Percentiles rank a stretch among this genome's conserved stretches.
These are phyloP conservation scores for Trapa incisa DNA, from an alignment of 345 rosid species.

Conservation along the genomic window DNA sequence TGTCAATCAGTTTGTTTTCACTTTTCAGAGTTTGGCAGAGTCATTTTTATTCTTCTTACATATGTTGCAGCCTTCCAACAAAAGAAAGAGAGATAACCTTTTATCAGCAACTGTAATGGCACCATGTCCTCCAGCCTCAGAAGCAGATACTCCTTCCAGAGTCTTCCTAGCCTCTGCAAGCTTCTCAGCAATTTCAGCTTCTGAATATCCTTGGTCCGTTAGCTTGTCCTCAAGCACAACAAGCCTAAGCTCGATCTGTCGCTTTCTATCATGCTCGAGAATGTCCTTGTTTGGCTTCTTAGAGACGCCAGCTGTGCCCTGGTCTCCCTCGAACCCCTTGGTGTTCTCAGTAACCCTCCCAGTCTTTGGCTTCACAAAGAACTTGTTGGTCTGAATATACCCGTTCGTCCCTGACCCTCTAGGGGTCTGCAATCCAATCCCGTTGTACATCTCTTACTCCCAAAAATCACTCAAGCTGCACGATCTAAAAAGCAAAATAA, in stretches of 20 bases:
- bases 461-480: background rate
- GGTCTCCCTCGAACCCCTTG: slow-evolving; percentile 59
- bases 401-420: slow-evolving; percentile 99
- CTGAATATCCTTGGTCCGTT: slow-evolving; percentile 65
- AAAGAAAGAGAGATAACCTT: slow-evolving; percentile 17
- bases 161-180: slow-evolving; percentile 59
- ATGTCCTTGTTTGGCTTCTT: slow-evolving; percentile 76
- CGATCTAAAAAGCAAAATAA: background rate
- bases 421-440: slow-evolving; percentile 81
- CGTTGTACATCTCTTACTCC: slow-evolving; percentile 63
- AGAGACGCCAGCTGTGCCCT: slow-evolving; percentile 76
- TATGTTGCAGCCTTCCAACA: background rate
- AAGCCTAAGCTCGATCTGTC: slow-evolving; percentile 86
- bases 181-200: slow-evolving; percentile 69
- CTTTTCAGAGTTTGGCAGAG: no score
- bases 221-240: slow-evolving; percentile 72
- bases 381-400: slow-evolving; percentile 74
- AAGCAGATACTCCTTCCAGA: slow-evolving; percentile 47
- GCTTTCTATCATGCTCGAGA: slow-evolving; percentile 84
- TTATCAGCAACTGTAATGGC: slow-evolving; percentile 14
- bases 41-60: background rate
- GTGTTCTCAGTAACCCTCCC: slow-evolving; percentile 45
- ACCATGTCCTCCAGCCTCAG: slow-evolving; percentile 29
- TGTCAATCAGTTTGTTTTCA: no score
- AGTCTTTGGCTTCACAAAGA: slow-evolving; percentile 63